Base-by-base conservation (phyloP, 164 flowering plant genomes). In the Buxus sempervirens region DNA sequence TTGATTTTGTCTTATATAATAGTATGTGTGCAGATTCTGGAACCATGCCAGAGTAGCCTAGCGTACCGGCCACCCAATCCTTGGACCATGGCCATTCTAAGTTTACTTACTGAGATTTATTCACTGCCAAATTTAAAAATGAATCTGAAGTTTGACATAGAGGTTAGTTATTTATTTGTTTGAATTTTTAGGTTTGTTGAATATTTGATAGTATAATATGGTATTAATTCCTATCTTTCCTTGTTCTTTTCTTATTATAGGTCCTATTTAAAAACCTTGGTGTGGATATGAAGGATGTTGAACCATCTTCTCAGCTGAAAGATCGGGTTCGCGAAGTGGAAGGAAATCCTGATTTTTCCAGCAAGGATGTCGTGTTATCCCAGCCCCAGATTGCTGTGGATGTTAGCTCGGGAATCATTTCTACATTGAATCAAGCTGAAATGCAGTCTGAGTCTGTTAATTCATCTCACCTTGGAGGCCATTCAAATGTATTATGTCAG, bases 31-130 rank as follows among this genome's bases (percentile, higher is more conserved):
- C 79, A 92, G 97, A 78, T 91, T 69, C 69, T 93, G 69, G 97
- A 93, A 73, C 88, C 99, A 28, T 96, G 99, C 80, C 91, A 85
- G 66, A 82, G 64, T 71, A 96, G 99, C 80, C 68, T 87, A 38
- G 99, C 93, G 26, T 96, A 90, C 79, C 89, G 82, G 72, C 99
- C 98, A 70, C 98, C 99, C 9, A 93, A 96, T 78, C 98, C 99
- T 13, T 96, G 99, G 99, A 96, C 97, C 12, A 89, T 91, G 97
- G 98, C 86, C 57, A 89, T 96, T 74, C 90, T 96, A 49, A 87
- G 89, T 68, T 77, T 96, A 70, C 93, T 96, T 51, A 84, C 87
- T 42, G 99, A 96, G 82, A 96, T 96, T 49, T 90, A 96, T 84
- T 87, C 86, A 28, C 77, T 96, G 84, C 98, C 98, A 65, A 96